Conservation (phyloP, 352 stramenopile genomes). For the Phytophthora pseudosyringae region DNA sequence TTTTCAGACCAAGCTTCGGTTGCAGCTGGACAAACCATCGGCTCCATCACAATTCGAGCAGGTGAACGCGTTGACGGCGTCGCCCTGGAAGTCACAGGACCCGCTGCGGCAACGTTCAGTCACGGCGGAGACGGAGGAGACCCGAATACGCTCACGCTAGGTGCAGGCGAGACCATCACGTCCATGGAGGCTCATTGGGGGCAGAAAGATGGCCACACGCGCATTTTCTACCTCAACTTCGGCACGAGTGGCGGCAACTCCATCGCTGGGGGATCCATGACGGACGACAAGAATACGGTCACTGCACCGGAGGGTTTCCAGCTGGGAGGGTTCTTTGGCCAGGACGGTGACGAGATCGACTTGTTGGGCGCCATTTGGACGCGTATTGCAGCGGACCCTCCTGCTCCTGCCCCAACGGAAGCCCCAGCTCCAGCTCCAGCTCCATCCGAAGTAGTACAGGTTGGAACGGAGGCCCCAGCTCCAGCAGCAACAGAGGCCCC, state of each 20-base stretch:
- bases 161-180: conserved; percentile 23
- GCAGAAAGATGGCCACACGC: conserved; percentile 20
- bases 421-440: too few relatives aligned
- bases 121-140: conserved; percentile 19
- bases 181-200: conserved; percentile 32
- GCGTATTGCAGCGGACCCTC: too few relatives aligned
- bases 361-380: conserved; percentile 24
- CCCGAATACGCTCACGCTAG: conserved; percentile 17
- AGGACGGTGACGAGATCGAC: conserved; percentile 26
- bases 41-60: conserved; percentile 22
- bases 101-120: conserved; percentile 14
- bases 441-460: too few relatives aligned
- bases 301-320: conserved; percentile 23
- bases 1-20: conserved; percentile 30
- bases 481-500: too few relatives aligned
- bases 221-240: conserved; percentile 32
- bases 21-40: conserved; percentile 17
- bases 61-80: conserved; percentile 26
- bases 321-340: conserved; percentile 22
- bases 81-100: conserved; percentile 15
- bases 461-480: too few relatives aligned
- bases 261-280: conserved; percentile 9
- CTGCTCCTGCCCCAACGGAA: too few relatives aligned
- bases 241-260: conserved; percentile 22
- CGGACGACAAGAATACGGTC: conserved; percentile 6